Conservation (phyloP, 2,329 filamentous ascomycete species). For the Kalaharituber pfeilii region DNA sequence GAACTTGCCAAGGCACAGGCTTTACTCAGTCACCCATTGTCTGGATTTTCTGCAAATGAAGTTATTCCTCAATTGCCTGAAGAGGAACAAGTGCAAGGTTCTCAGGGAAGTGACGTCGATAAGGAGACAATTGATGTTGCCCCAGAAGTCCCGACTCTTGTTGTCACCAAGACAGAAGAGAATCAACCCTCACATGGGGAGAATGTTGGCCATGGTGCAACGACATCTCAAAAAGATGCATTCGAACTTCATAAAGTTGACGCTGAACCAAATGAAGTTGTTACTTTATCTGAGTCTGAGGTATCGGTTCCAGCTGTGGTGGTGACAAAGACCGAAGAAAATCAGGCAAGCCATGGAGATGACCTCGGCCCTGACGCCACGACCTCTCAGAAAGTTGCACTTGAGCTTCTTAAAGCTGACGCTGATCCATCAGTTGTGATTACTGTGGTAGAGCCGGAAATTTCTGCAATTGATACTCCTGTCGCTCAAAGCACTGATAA, state of each 20-base stretch:
- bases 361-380: conserved; percentile 26
- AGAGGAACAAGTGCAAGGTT: background rate
- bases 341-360: conserved; percentile 25
- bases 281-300: conserved; percentile 19
- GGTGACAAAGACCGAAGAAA: conserved; percentile 25
- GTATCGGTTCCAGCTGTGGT: background rate
- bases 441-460: conserved; percentile 18
- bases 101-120: no score
- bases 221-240: conserved; percentile 25
- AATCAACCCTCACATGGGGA: conserved; percentile 26
- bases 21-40: background rate
- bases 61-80: background rate
- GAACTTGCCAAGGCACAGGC: background rate
- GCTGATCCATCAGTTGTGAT: conserved; percentile 25
- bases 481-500: conserved; percentile 4
- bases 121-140: no score
- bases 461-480: background rate
- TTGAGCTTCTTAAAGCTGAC: conserved; percentile 25
- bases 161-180: conserved; percentile 25
- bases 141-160: background rate
- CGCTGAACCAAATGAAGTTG: conserved; percentile 25
- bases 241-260: conserved; percentile 25
- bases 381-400: conserved; percentile 25
- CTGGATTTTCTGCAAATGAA: background rate
- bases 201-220: conserved; percentile 26